phyloP scores from a whole-genome alignment of 2,329 filamentous ascomycete genomes.

The Colletotrichum sp. region DNA sequence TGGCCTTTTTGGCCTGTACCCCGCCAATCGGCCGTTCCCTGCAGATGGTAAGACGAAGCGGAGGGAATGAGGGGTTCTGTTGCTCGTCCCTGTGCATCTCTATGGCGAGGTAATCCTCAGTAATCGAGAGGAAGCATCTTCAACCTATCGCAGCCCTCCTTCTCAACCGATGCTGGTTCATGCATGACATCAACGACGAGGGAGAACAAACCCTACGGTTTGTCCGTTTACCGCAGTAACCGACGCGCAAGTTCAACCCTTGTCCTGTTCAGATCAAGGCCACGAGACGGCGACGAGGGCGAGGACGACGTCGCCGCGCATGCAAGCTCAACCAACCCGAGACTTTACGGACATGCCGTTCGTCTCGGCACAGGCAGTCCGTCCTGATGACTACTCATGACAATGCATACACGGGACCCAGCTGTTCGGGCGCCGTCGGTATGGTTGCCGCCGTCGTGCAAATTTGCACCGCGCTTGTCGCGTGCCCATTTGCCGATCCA shows the following conservation, averaged over 20 bases:
- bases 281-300: background rate
- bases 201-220: background rate
- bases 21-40: background rate
- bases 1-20: background rate
- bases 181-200: conserved; percentile 26
- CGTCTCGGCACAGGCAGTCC: background rate
- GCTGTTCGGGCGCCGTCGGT: background rate
- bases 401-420: background rate
- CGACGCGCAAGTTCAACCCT: background rate
- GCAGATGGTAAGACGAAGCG: background rate
- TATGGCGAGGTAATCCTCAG: background rate
- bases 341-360: background rate
- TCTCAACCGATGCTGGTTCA: conserved; percentile 6
- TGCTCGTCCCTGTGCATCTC: background rate
- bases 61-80: background rate
- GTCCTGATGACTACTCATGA: background rate
- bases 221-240: conserved; percentile 9
- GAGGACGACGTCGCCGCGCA: background rate
- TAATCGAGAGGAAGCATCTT: background rate
- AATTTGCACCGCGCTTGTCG: background rate
- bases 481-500: background rate
- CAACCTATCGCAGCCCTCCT: background rate
- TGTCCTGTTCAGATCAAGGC: background rate
- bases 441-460: background rate
- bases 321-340: background rate